Evolutionary conservation across 352 stramenopile species (phyloP), one percentile per base, ranked within the genome.

Genomic region (Phytophthora pini): DNA sequence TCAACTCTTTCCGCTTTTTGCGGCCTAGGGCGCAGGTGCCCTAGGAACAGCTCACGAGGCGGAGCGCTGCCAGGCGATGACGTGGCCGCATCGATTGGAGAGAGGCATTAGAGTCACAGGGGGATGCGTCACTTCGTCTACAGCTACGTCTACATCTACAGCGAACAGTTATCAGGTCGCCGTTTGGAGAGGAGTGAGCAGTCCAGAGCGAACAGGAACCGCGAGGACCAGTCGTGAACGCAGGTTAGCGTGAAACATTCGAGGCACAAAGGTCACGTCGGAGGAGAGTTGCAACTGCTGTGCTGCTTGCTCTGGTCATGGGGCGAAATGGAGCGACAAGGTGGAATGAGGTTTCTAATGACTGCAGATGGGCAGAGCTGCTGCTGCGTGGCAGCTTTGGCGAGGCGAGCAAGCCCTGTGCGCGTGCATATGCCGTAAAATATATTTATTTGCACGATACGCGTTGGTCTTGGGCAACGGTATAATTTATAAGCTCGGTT

Each of bases 1-100:
- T n/a, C 34, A 39, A 71, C 75, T 87, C 78, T 90, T 90, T 90
- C 72, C 77, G 70, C 67, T 84, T 87, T 86, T 88, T 88, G 79
- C 77, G 64, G 64, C 43, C 57, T 57, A 84, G 32, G 31, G 67
- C 75, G 68, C 76, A 88, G 40, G 79, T 69, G 74, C 17, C 22
- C 5, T 40, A 36, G 55, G 45, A 54, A 54, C 32, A 63, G 40
- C 34, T 36, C 5, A 34, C 15, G 29, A n/a, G 12, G 26, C 31
- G 48, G 27, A 36, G 50, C 40, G 51, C 27, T 53, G 27, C 29
- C 29, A 8, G 46, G 15, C 15, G 49, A 27, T 31, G 7, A 24
- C 12, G 34, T n/a, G 34, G 15, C 8, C 17, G 17, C 17, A 20
- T 20, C 17, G 17, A 20, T 20, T 20, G 17, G 17, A 20, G 17